These are phyloP conservation scores for Helotiales sp. DNA, from an alignment of 2,329 filamentous ascomycete genomes.

Conservation along the genomic window DNA sequence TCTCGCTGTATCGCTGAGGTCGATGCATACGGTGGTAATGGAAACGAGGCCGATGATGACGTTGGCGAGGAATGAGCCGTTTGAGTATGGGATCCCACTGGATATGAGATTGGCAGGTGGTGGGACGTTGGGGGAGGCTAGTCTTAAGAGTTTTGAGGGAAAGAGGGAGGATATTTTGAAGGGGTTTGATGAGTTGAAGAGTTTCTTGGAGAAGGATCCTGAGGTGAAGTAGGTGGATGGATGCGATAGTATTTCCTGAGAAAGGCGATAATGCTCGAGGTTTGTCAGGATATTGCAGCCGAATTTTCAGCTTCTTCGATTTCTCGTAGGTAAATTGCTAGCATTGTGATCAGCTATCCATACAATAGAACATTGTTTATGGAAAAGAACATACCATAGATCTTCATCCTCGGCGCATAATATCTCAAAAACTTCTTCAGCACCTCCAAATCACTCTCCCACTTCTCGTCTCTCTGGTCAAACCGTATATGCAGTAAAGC, in stretches of 20 bases:
- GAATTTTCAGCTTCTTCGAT: constrained; percentile 4
- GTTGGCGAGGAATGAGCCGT: constrained; percentile 25
- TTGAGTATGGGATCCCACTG: constrained; percentile 10
- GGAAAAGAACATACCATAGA: constrained; percentile 9
- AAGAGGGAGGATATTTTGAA: constrained; percentile 17
- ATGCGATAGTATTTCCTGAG: background rate
- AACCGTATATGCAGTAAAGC: constrained; percentile 16
- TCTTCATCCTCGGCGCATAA: constrained; percentile 14
- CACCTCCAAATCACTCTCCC: constrained; percentile 11
- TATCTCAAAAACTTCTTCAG: constrained; percentile 16
- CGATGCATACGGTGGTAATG: constrained; percentile 36
- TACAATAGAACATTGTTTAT: background rate
- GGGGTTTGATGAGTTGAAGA: constrained; percentile 19
- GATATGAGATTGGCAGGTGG: constrained; percentile 8
- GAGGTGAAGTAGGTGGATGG: no score
- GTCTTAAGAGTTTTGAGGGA: constrained; percentile 11
- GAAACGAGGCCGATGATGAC: constrained; percentile 35
- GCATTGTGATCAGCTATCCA: background rate
- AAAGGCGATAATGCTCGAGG: background rate
- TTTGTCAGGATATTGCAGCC: background rate
- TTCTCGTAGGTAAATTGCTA: constrained; percentile 6
- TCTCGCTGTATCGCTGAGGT: constrained; percentile 30
- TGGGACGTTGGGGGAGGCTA: constrained; percentile 18
- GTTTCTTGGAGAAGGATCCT: background rate
- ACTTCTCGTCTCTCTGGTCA: constrained; percentile 10